Percentiles rank a stretch among this genome's conserved stretches.
Evolutionary conservation across 2,329 filamentous ascomycete genomes (phyloP).

Genomic region (Claviceps digitariae): DNA sequence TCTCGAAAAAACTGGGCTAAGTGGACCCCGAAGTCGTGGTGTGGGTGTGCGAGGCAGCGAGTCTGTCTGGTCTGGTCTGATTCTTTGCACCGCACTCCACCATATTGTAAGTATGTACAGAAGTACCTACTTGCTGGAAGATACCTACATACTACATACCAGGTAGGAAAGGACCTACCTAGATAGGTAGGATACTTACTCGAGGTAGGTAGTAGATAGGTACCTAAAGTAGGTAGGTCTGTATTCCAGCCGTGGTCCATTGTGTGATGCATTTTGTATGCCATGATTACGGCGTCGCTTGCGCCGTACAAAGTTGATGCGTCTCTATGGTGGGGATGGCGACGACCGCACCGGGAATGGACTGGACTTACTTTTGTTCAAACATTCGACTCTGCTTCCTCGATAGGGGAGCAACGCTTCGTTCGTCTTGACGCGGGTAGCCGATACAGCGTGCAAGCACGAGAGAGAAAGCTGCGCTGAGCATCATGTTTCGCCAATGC

Average conservation of each 20-base stretch:
- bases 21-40: constrained; percentile 4
- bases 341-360: neutral
- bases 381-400: neutral
- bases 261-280: neutral
- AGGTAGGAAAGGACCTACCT: too few relatives aligned
- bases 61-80: neutral
- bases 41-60: neutral
- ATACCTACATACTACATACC: too few relatives aligned
- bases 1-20: neutral
- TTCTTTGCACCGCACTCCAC: neutral
- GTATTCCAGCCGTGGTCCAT: neutral
- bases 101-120: neutral
- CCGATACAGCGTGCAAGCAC: neutral
- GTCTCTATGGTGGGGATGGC: neutral
- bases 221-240: too few relatives aligned
- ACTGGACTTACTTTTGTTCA: neutral
- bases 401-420: neutral
- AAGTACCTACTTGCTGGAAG: too few relatives aligned
- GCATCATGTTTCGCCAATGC: neutral
- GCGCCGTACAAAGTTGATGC: neutral
- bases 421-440: neutral
- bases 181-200: too few relatives aligned
- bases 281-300: constrained; percentile 1
- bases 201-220: too few relatives aligned
- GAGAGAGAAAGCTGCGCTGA: neutral